A percentile compares a stretch with the other conserved stretches of the same genome.
phyloP scores from a whole-genome alignment of 164 flowering plant genomes.

The Chimonanthus salicifolius region DNA sequence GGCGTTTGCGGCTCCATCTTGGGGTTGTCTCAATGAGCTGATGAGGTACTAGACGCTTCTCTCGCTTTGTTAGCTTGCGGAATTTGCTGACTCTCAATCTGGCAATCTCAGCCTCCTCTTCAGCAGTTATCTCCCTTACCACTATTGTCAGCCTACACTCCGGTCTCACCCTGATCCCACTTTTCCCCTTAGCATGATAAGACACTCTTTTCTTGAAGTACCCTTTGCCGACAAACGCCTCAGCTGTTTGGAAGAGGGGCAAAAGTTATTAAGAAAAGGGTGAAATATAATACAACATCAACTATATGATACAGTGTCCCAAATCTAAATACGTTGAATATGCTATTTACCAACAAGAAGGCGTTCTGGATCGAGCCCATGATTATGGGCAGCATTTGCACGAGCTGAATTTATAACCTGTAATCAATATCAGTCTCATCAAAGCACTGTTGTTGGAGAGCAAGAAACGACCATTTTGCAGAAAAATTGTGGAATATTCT shows the following conservation, averaged over 20 bases:
- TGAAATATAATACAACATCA: no score
- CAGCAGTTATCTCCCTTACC: slow-evolving; percentile 78
- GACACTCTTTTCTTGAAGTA: slow-evolving; percentile 53
- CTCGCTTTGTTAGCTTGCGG: slow-evolving; percentile 69
- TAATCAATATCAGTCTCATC: not conserved
- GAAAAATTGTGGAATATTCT: no score
- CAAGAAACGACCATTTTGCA: not conserved
- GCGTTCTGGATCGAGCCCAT: slow-evolving; percentile 87
- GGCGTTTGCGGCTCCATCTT: slow-evolving; percentile 71
- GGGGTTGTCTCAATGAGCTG: slow-evolving; percentile 87
- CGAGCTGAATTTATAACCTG: slow-evolving; percentile 96
- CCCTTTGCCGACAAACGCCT: slow-evolving; percentile 95
- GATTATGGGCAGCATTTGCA: slow-evolving; percentile 95
- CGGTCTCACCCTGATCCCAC: slow-evolving; percentile 60
- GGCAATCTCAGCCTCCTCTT: slow-evolving; percentile 90
- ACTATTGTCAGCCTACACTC: slow-evolving; percentile 91
- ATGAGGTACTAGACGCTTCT: slow-evolving; percentile 79
- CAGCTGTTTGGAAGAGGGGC: slow-evolving; percentile 42
- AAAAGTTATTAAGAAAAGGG: not conserved
- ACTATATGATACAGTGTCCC: not conserved
- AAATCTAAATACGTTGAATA: not conserved
- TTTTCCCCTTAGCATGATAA: slow-evolving; percentile 66
- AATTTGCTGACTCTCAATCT: slow-evolving; percentile 65
- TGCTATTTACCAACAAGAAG: slow-evolving; percentile 69
- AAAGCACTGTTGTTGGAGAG: not conserved